Evolutionary conservation across 768 basidiomycete genomes (phyloP).

Genomic region (Lactarius trivialis): DNA sequence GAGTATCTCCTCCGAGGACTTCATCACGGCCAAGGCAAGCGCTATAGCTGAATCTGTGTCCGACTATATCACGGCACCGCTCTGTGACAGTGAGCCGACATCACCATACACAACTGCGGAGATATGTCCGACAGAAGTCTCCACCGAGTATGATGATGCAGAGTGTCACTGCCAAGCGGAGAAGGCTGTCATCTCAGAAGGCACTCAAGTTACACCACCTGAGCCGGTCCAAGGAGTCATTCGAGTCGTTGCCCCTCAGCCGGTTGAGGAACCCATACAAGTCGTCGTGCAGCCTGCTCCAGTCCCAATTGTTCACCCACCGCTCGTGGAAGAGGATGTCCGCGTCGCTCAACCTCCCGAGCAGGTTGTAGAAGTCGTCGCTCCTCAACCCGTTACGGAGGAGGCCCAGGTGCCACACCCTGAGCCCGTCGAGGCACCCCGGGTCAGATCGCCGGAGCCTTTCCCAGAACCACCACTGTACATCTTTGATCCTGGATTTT

Average conservation of each 20-base stretch:
- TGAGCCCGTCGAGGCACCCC: conserved; percentile 1
- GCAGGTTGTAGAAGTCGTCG: neutral
- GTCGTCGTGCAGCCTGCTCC: neutral
- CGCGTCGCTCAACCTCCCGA: neutral
- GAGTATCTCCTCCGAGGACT: conserved; percentile 11
- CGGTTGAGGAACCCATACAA: conserved; percentile 7
- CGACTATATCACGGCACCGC: conserved; percentile 38
- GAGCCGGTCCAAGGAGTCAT: conserved; percentile 31
- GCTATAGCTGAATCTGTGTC: conserved; percentile 33
- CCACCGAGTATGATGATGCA: conserved; percentile 44
- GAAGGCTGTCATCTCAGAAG: conserved; percentile 9
- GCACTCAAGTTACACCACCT: conserved; percentile 9
- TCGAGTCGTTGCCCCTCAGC: conserved; percentile 19
- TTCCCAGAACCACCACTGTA: neutral
- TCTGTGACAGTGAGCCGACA: conserved; percentile 35
- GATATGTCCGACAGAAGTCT: conserved; percentile 37
- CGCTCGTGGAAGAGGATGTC: neutral
- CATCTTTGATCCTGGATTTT: neutral
- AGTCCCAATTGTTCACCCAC: neutral
- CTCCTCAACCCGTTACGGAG: neutral
- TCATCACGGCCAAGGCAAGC: conserved; percentile 19
- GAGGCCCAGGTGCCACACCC: neutral
- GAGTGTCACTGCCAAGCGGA: conserved; percentile 31
- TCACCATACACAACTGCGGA: conserved; percentile 48
- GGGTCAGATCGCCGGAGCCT: neutral